Base-by-base conservation (phyloP, 495 filamentous ascomycete species). In the Penicillium verhagenii region DNA sequence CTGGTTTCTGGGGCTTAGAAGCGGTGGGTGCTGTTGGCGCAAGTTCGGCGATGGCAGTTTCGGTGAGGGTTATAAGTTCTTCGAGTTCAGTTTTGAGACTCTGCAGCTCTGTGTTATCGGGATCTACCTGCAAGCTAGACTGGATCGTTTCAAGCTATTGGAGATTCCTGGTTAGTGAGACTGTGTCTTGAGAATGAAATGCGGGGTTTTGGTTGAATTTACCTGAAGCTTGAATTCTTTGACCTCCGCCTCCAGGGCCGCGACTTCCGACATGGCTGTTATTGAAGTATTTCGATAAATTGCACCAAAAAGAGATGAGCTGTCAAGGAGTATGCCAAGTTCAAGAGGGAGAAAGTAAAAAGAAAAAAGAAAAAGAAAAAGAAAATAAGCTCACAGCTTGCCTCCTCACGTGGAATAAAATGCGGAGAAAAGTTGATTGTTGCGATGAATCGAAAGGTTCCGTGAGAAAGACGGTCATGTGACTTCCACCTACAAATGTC, bases 201-300 rank as follows among this genome's bases (percentile, higher is more conserved):
- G 21, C 21, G 14, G 21, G 42, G 21, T 23, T 45, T 16, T 45
- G 25, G n/a, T 25, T 19, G 6, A 9, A 38, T 42, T 31, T 68
- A 91, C 91, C 84, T 94, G 91, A 60, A 86, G 77, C 71, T 86
- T 86, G 73, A 88, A 94, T 72, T 92, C 87, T 69, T 88, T 90
- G 49, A 90, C 75, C 59, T 94, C 91, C 35, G 81, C 82, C 69
- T 93, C 86, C 40, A 90, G 72, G 57, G 80, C 77, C 29, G 79
- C 76, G 42, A 88, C 75, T 64, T 88, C 83, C 51, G 75, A 73
- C 72, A 82, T 86, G 69, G 72, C 84, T 46, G 19, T 11, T 31
- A 42, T 33, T 9, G 25, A 46, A 28, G 35, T 24, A 46, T 18
- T 42, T n/a, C 13, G 10, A 21, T 13, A 19, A 28, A n/a, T 14